Conservation (phyloP, 225 moss, liverwort and hornwort genomes). For the Takakia lepidozioides region DNA sequence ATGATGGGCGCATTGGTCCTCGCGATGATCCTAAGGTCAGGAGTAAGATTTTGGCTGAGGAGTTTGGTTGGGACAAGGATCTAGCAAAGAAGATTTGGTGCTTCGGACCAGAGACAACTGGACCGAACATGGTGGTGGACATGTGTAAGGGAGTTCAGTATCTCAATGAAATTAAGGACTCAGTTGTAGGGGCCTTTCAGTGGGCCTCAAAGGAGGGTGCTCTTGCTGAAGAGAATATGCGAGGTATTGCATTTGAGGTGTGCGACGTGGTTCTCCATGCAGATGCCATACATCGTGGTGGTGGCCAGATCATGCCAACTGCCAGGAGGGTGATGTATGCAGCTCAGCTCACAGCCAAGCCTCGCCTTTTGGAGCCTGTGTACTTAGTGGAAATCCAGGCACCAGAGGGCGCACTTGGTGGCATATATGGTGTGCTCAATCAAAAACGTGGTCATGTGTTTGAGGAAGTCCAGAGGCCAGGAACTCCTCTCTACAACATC, state of each 20-base stretch:
- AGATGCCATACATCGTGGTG: slow-evolving; percentile 21
- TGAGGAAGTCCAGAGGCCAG: slow-evolving; percentile 54
- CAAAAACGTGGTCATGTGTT: slow-evolving; percentile 59
- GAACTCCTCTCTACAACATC: slow-evolving; percentile 50
- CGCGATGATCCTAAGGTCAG: slow-evolving; percentile 30
- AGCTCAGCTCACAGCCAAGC: too few species aligned
- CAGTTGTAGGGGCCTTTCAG: slow-evolving; percentile 46
- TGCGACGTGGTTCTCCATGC: slow-evolving; percentile 30
- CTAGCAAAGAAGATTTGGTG: slow-evolving; percentile 59
- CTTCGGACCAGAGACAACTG: slow-evolving; percentile 42
- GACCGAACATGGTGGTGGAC: slow-evolving; percentile 57
- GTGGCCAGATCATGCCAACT: slow-evolving; percentile 39
- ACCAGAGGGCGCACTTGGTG: slow-evolving; percentile 35
- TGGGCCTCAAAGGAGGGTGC: slow-evolving; percentile 51
- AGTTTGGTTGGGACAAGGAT: slow-evolving; percentile 58
- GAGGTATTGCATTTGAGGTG: slow-evolving; percentile 33
- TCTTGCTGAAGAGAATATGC: slow-evolving; percentile 54
- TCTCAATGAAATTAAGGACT: slow-evolving; percentile 52
- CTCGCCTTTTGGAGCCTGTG: too few species aligned
- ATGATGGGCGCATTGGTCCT: slow-evolving; percentile 14
- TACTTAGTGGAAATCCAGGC: slow-evolving; percentile 20
- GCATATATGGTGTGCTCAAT: slow-evolving; percentile 47
- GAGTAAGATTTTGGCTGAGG: slow-evolving; percentile 44
- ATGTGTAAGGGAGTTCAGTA: slow-evolving; percentile 64
- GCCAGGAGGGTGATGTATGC: slow-evolving; percentile 45